A percentile compares a stretch with the other conserved stretches of the same genome.
Evolutionary conservation across 2,329 filamentous ascomycete species (phyloP).

Genomic region (Zasmidium citrigriseum): DNA sequence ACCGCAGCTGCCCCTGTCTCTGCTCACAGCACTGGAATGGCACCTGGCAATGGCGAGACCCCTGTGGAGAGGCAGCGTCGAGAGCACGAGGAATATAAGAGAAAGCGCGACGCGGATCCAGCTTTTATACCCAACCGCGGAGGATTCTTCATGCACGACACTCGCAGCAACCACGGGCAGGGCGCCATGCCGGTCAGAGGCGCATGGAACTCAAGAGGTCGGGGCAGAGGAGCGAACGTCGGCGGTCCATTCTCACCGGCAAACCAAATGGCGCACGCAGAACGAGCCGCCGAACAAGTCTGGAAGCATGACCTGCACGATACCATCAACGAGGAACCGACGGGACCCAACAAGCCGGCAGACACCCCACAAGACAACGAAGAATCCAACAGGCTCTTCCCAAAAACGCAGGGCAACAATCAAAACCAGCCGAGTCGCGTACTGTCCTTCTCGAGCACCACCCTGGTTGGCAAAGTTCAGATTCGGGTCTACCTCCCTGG

Average conservation of each 20-base stretch:
- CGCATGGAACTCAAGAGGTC: constrained; percentile 54
- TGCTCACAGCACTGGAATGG: background rate
- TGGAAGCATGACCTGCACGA: constrained; percentile 95
- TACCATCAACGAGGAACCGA: constrained; percentile 52
- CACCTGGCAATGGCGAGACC: constrained; percentile 42
- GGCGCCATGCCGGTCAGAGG: constrained; percentile 24
- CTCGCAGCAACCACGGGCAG: constrained; percentile 52
- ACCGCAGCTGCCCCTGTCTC: constrained; percentile 32
- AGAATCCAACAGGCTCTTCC: constrained; percentile 31
- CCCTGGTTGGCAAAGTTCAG: constrained; percentile 79
- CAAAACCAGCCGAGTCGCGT: constrained; percentile 23
- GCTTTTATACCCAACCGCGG: constrained; percentile 93
- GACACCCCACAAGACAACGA: constrained; percentile 21
- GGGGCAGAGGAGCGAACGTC: constrained; percentile 59
- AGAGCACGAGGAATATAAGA: constrained; percentile 89
- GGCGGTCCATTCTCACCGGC: constrained; percentile 58
- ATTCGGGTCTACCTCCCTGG: constrained; percentile 78
- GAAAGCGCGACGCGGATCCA: constrained; percentile 83
- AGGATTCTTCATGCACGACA: constrained; percentile 96
- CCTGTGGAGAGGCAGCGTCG: constrained; percentile 71
- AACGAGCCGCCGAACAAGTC: constrained; percentile 68
- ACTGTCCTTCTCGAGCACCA: constrained; percentile 72
- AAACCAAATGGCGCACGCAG: constrained; percentile 34
- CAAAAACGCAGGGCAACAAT: constrained; percentile 11
- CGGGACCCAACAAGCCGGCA: constrained; percentile 11